phyloP scores from a whole-genome alignment of 768 basidiomycete species.

The Pholiota conissans region DNA sequence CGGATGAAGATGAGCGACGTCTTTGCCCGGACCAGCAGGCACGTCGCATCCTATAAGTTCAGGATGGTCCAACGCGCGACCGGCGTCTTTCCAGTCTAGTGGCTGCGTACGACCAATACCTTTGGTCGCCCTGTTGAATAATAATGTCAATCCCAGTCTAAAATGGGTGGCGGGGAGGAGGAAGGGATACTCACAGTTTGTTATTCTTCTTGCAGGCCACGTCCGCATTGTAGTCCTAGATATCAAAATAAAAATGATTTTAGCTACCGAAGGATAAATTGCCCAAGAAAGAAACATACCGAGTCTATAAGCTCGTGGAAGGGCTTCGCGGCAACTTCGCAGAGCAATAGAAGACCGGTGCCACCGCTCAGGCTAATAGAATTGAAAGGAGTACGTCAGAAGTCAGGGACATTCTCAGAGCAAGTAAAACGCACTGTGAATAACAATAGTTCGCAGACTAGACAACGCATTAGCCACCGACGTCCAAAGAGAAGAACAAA shows the following conservation, averaged over 20 bases:
- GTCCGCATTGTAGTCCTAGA: conserved; percentile 8
- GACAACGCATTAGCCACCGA: background rate
- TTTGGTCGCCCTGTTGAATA: conserved; percentile 8
- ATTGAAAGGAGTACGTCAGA: background rate
- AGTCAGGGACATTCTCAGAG: background rate
- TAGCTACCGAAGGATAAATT: too few species aligned
- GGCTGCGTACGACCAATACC: conserved; percentile 11
- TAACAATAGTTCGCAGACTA: conserved; percentile 11
- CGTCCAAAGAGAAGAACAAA: background rate
- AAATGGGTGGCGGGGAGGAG: too few species aligned
- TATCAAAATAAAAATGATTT: background rate
- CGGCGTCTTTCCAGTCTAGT: conserved; percentile 12
- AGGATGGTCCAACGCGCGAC: conserved; percentile 4
- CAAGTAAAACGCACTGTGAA: background rate
- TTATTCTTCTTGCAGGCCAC: conserved; percentile 2
- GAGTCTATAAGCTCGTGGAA: conserved; percentile 7
- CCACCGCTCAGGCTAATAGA: conserved; percentile 3
- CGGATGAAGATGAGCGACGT: background rate
- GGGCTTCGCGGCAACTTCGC: conserved; percentile 10
- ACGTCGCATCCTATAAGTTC: conserved; percentile 11
- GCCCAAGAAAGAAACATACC: background rate
- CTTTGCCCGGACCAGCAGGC: conserved; percentile 11
- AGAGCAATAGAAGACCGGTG: conserved; percentile 10
- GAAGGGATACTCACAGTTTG: conserved; percentile 4
- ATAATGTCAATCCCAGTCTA: background rate